Percentiles rank a stretch among this genome's conserved stretches.
phyloP scores from a whole-genome alignment of 1,139 yeast genomes.

The Taiozyma sp. region DNA sequence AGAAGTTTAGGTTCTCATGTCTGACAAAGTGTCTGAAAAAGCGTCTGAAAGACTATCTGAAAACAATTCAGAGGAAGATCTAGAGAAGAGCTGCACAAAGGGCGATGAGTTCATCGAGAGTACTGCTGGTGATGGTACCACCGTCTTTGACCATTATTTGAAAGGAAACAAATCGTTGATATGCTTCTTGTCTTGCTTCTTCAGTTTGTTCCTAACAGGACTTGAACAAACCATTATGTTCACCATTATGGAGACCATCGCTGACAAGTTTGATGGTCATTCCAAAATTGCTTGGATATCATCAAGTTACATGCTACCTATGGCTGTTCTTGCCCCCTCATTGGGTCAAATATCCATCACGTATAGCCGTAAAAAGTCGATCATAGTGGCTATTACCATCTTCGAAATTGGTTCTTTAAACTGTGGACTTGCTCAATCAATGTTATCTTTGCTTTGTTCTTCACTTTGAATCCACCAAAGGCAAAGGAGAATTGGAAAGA shows the following conservation, averaged over 20 bases:
- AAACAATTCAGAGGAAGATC: background rate
- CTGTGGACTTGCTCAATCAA: slow-evolving; percentile 50
- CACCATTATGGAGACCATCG: slow-evolving; percentile 53
- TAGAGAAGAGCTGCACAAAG: background rate
- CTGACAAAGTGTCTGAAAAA: background rate
- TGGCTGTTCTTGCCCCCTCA: slow-evolving; percentile 52
- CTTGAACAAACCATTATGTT: slow-evolving; percentile 61
- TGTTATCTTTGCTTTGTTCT: slow-evolving; percentile 44
- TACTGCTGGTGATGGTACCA: slow-evolving; percentile 58
- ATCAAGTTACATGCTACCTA: slow-evolving; percentile 55
- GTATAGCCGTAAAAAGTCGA: slow-evolving; percentile 54
- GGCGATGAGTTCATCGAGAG: slow-evolving; percentile 12
- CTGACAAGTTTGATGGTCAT: slow-evolving; percentile 47
- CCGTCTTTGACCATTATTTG: slow-evolving; percentile 43
- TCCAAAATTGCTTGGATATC: slow-evolving; percentile 58
- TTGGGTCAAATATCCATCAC: slow-evolving; percentile 61
- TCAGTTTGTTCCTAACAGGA: slow-evolving; percentile 56
- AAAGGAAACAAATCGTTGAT: slow-evolving; percentile 36
- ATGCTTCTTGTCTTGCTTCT: slow-evolving; percentile 42
- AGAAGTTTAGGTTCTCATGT: background rate
- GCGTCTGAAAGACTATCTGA: background rate
- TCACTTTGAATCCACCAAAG: slow-evolving; percentile 54
- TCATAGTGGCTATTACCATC: slow-evolving; percentile 41
- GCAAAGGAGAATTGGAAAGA: slow-evolving; percentile 36
- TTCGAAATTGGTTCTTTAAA: slow-evolving; percentile 63